phyloP scores from a whole-genome alignment of 768 basidiomycete genomes.

The Calocybe cyanea region DNA sequence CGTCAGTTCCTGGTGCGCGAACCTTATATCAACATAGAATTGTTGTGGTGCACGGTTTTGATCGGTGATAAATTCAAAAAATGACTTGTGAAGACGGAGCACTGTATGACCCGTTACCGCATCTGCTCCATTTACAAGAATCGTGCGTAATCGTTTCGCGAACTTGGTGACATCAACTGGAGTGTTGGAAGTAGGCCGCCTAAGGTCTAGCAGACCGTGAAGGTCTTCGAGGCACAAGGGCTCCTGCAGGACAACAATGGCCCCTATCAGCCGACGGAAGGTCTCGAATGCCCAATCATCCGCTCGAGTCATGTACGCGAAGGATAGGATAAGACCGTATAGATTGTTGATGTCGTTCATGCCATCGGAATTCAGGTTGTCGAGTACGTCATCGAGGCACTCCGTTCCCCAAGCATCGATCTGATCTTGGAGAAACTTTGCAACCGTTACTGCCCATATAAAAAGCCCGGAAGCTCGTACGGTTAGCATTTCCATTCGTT shows the following conservation, averaged over 20 bases:
- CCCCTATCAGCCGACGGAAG: constrained; percentile 14
- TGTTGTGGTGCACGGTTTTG: background rate
- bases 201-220: constrained; percentile 3
- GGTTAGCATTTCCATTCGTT: constrained; percentile 6
- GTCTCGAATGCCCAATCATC: constrained; percentile 14
- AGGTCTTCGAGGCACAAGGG: constrained; percentile 11
- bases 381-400: constrained; percentile 7
- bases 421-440: constrained; percentile 7
- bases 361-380: constrained; percentile 9
- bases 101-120: constrained; percentile 7
- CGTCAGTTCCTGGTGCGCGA: constrained; percentile 1
- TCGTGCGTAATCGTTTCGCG: constrained; percentile 14
- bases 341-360: constrained; percentile 3
- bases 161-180: constrained; percentile 12
- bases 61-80: constrained; percentile 14
- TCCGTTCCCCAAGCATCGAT: constrained; percentile 7
- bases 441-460: constrained; percentile 11
- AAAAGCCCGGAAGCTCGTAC: constrained; percentile 14
- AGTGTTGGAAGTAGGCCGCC: background rate
- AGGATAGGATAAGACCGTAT: constrained; percentile 9
- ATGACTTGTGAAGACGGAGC: constrained; percentile 17
- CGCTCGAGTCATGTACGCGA: background rate
- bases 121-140: constrained; percentile 12
- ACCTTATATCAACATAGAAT: background rate
- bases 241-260: constrained; percentile 9